Evolutionary conservation across 768 basidiomycete genomes (phyloP), one percentile per base, ranked within the genome.

Genomic region (Glaciozyma martinii): DNA sequence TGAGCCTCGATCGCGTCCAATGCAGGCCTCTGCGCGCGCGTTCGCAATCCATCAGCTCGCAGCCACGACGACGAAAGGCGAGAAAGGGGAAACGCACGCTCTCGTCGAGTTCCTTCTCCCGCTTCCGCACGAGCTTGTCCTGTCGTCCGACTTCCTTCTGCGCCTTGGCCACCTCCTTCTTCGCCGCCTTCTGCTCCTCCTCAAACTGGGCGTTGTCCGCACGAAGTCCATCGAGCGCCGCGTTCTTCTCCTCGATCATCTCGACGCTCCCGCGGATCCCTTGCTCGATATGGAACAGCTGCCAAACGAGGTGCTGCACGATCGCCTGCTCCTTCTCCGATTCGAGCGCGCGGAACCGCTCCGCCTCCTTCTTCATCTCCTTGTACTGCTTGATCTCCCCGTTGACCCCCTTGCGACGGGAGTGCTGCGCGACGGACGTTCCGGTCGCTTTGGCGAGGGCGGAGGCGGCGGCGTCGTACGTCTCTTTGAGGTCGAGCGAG

Each of bases 381-480:
- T 90, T 91, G 78, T 93, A 98, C 73, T 94, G 91, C 76, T 89
- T 92, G 70, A 95, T 92, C 76, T 99, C 95, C 12, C 89, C 89
- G 1, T 90, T 83, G 66, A 98, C 92, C 15, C 91, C 90, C 60
- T 93, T 82, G 54, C 94, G 84, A 75, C 94, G 97, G 7, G 87
- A 88, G 75, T 93, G 97, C 76, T 94, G 95, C 78, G 88, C 86
- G 0, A 91, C 94, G 3, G 92, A 90, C 62, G 89, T 88, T 72
- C 97, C 95, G 0, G 91, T 93, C 8, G 93, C 92, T 56, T 86
- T 83, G 13, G 93, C 89, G 73, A 91, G 89, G 0, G 82, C 87
- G 43, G 85, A 85, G 73, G 89, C 91, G 5, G 91, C 90, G 65
- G 83, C 84, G 64, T 97, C 91, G 72, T 98, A 99, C 65, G 90